phyloP scores from a whole-genome alignment of 1,139 yeast genomes.

The Nakaseomyces sp. region DNA sequence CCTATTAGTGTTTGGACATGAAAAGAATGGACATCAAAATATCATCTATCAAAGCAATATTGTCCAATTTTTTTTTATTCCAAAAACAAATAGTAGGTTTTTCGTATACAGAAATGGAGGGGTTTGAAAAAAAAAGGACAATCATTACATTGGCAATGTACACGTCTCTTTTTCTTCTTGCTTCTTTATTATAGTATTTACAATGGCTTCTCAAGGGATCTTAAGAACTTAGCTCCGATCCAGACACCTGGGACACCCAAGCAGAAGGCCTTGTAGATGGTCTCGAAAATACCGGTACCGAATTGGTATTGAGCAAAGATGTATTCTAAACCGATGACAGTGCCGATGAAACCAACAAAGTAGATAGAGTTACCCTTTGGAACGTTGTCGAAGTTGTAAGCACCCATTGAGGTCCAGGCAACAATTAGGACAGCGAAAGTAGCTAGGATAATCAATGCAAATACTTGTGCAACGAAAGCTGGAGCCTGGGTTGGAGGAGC shows the following conservation, averaged over 20 bases:
- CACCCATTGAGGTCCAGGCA: conserved; percentile 42
- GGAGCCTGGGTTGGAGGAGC: conserved; percentile 2
- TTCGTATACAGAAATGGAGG: no score
- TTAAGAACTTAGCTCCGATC: conserved; percentile 62
- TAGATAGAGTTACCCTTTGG: conserved; percentile 24
- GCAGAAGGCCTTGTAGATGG: conserved; percentile 47
- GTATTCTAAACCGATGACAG: conserved; percentile 52
- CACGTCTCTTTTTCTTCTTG: background rate
- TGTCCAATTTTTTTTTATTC: background rate
- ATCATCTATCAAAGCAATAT: conserved; percentile 4
- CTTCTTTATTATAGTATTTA: background rate
- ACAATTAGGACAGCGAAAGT: conserved; percentile 39
- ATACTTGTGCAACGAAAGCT: background rate
- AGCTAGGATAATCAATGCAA: conserved; percentile 10
- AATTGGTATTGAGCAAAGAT: conserved; percentile 61
- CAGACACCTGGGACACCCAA: conserved; percentile 47
- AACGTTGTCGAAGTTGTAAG: conserved; percentile 37
- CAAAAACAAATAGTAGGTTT: no score
- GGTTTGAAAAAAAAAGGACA: no score
- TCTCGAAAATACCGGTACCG: conserved; percentile 62
- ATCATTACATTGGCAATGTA: no score
- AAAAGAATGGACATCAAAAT: background rate
- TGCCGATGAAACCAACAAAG: conserved; percentile 40
- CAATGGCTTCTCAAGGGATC: conserved; percentile 23
- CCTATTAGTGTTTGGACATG: background rate